Evolutionary conservation across 441 rosid species (phyloP), one percentile per base, ranked within the genome.

Genomic region (Pelargonium exstipulatum): DNA sequence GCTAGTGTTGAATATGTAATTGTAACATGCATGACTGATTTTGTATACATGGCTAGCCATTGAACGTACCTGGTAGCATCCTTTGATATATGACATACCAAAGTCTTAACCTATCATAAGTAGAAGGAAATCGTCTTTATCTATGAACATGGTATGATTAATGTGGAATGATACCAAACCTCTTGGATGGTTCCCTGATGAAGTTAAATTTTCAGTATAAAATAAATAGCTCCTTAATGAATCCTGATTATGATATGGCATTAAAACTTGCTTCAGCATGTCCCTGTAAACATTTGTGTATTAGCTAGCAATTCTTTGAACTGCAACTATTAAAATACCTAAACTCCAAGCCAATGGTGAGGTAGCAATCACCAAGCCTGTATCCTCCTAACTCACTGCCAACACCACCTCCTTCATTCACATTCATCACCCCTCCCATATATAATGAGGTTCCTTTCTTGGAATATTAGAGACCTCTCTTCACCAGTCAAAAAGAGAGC

Each of bases 271-370:
- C 62, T 57, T 20, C 9, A 57, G 62, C 9, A 57, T 57, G 26
- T 18, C 60, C 22, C 29, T 57, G 62, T 18, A 57, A 57, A 22
- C 22, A 57, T 57, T 57, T 9, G 4, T 51, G 66, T 37, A 65
- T 43, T 70, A 24, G 45, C 69, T 70, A 24, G 45, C 69, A 26
- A 66, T 58, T 64, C 40, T 51, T 55, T 5, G 22, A 71, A 55
- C 40, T 64, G 58, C 22, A 40, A 48, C 29, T 42, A 13, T 43
- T 22, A 35, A 8, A 35, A 35, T 35, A 5, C 40, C 40, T 35
- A 35, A 35, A 35, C 40, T 35, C 40, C 40, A 35, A 35, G 40
- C 40, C 40, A 35, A 35, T 35, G 6, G 6, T 35, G 40, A 35
- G 40, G 40, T 35, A 35, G 8, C 40, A 35, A 35, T 35, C 40